A percentile compares a stretch with the other conserved stretches of the same genome.
Evolutionary conservation across 805 yeast genomes (phyloP).

Genomic region (Brettanomyces nanus): DNA sequence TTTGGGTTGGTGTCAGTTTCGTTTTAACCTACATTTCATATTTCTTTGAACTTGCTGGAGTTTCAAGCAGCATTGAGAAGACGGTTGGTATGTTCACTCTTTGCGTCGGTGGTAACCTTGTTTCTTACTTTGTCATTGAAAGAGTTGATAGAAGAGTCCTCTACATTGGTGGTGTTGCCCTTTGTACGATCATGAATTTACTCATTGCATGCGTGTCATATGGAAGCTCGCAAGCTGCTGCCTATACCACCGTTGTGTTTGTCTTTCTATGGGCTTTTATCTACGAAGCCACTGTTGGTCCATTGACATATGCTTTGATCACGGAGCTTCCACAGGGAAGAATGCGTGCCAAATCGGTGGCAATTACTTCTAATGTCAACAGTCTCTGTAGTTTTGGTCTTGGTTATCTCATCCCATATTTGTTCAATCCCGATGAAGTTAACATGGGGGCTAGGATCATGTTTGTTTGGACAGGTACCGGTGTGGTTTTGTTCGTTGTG

Average conservation of each 20-base stretch:
- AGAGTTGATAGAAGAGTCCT: background rate
- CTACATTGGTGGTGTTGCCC: background rate
- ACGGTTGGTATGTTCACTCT: too few relatives aligned
- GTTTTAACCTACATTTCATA: background rate
- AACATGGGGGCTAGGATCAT: too few relatives aligned
- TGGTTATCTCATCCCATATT: background rate
- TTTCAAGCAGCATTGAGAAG: too few relatives aligned
- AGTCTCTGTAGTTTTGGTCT: background rate
- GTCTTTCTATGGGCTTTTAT: background rate
- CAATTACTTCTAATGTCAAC: background rate
- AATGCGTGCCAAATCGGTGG: too few relatives aligned
- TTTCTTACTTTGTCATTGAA: background rate
- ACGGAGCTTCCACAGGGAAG: too few relatives aligned
- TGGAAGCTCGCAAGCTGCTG: background rate
- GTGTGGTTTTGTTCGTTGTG: background rate
- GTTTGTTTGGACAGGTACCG: too few relatives aligned
- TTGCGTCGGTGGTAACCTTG: too few relatives aligned
- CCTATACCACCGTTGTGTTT: background rate
- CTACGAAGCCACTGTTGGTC: too few relatives aligned
- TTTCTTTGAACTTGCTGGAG: background rate
- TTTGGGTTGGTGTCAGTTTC: background rate
- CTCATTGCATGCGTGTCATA: background rate
- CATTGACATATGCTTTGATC: too few relatives aligned
- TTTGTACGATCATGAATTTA: background rate
- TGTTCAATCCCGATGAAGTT: too few relatives aligned